Evolutionary conservation across 352 stramenopile genomes (phyloP), one percentile per base, ranked within the genome.

Genomic region (Pythium vanterpoolii): DNA sequence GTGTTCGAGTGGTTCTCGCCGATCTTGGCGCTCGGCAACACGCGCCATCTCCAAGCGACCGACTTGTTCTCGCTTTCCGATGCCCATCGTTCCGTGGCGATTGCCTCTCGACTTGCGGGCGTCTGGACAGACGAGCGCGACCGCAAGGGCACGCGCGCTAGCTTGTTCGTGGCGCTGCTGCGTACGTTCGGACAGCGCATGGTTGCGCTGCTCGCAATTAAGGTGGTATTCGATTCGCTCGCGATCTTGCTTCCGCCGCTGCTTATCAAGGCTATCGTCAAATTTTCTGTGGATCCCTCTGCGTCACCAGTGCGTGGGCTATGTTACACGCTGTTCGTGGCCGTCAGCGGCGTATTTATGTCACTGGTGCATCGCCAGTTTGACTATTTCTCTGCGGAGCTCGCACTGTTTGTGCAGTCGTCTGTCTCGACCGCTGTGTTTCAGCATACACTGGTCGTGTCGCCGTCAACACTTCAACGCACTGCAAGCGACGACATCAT

Each of bases 401-500:
- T 65, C 16, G 48, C 39, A 1, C 13, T 65, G 30, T 46, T 45
- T 11, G 49, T 65, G 2, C 31, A 55, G 23, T 45, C 57, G 21
- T 52, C 82, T 1, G 71, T 93, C 51, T 68, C 74, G 31, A 90
- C 77, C 24, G 73, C 72, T 3, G 79, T 88, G 40, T 91, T 82
- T 79, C 48, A 85, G 69, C 77, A 89, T 69, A 70, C 87, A 71
- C 51, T 98, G 82, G 89, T 77, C 63, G 82, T 75, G 42, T 98
- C 60, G 40, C 85, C 62, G 11, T 89, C 59, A 47, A 81, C 64
- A 49, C 88, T 58, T 40, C 83, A 82, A 80, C 72, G 86, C 54
- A 73, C 68, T 30, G 86, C 78, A 26, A 74, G 88, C 14, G 96
- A 95, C 33, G 89, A 98, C 73, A 98, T 99, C 62, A 94, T 92